These are phyloP conservation scores for Neofusicoccum kwambonambiense DNA, from an alignment of 2,329 filamentous ascomycete species.

Conservation along the genomic window DNA sequence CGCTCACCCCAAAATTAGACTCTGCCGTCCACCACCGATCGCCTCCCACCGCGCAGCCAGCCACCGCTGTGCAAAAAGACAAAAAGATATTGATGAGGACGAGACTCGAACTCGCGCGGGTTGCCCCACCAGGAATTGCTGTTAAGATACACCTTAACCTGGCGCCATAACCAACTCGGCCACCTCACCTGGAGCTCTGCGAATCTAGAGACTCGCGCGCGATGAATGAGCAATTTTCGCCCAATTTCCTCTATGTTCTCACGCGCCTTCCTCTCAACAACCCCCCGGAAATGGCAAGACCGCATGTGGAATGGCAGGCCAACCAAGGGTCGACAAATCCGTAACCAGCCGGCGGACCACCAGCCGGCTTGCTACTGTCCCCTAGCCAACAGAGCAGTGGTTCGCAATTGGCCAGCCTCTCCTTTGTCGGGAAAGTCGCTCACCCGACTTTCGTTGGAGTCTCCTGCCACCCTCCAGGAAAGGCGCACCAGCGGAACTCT, in stretches of 20 bases:
- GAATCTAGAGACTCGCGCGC: neutral
- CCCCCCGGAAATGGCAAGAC: no score
- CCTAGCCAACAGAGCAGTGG: no score
- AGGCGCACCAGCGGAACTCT: neutral
- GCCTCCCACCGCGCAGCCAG: neutral
- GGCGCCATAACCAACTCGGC: conserved; percentile 18
- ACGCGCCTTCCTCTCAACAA: neutral
- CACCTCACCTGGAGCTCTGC: neutral
- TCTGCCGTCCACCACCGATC: neutral
- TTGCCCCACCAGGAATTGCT: conserved; percentile 11
- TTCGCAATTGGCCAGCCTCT: no score
- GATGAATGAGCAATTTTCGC: neutral
- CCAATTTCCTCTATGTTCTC: neutral
- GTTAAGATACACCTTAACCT: conserved; percentile 16
- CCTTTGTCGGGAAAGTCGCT: no score
- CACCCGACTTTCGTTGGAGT: no score
- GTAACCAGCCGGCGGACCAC: no score
- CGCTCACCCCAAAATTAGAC: neutral
- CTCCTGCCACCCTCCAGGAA: no score
- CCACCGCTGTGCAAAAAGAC: neutral
- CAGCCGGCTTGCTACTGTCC: no score
- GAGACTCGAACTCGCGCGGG: conserved; percentile 18
- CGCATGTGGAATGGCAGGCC: no score
- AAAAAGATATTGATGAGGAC: conserved; percentile 14
- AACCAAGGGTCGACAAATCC: no score